Base-by-base conservation (phyloP, 306 rosid genomes). In the Morella rubra region DNA sequence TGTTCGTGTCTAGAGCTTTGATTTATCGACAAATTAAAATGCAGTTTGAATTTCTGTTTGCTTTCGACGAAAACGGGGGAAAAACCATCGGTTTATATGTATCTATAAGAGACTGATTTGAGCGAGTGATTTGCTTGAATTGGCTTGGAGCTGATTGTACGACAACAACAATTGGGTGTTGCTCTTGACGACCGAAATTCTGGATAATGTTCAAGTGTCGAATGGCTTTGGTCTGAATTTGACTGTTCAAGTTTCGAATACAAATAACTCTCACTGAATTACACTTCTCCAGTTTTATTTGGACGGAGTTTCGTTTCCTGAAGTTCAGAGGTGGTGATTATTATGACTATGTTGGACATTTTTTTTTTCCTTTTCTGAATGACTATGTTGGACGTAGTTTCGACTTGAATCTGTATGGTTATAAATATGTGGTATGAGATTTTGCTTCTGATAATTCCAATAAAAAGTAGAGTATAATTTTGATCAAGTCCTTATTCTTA, bases 31-130 rank as follows among this genome's bases (percentile, higher is more conserved):
- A 75, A 78, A 65, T 72, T 73, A 53, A 77, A 84, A 79, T 84
- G 89, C 85, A 74, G 79, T 70, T 80, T 59, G 65, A 76, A 82
- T 85, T 82, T 79, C 79, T 75, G 86, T 81, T 86, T 80, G 64
- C 79, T 75, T 79, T 59, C 9, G 42, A 19, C 69, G 84, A 74
- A 81, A 71, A 73, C 72, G 74, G 68, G 40, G 73, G 24, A 73
- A 70, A 18, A 53, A 11, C 50, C 60, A 66, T 37, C 22, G 50
- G 40, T 65, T 6, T 18, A 1, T 42, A 4, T 12, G 15, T 16
- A 42, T 18, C 18, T 40, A 19, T n/a, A 6, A 18, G 22, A 41
- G 24, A 42, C 51, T 66, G 4, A 65, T 65, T 65, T 65, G 50
- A 65, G 71, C 5, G 50, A 42, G 46, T 9, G 40, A 42, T 66